Percentiles rank a stretch among this genome's conserved stretches.
Conservation (phyloP, 331 rosid species). For the Ulmus americana region DNA sequence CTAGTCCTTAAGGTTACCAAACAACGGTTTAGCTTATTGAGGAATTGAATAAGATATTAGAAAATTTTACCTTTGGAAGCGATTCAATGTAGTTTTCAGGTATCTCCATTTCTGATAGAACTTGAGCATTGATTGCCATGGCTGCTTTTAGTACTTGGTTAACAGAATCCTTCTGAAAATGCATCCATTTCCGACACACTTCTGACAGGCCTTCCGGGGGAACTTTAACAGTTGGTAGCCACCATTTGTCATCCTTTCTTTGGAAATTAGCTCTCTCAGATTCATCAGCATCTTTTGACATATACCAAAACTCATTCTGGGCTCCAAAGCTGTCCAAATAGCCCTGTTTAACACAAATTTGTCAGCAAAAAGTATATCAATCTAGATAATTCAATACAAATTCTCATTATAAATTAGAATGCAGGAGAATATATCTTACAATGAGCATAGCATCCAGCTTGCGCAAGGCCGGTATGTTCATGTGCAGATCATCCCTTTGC, state of each 20-base stretch:
- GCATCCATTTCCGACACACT: constrained; percentile 52
- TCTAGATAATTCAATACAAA: constrained; percentile 6
- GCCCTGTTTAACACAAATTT: constrained; percentile 39
- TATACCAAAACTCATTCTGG: constrained; percentile 79
- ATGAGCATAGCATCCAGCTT: constrained; percentile 83
- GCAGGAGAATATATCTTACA: constrained; percentile 39
- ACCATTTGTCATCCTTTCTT: constrained; percentile 76
- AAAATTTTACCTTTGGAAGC: constrained; percentile 58
- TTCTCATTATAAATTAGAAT: neutral
- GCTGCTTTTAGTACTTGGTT: constrained; percentile 87
- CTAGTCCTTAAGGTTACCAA: no score
- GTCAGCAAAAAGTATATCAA: constrained; percentile 22
- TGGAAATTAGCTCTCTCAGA: constrained; percentile 29
- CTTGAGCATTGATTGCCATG: constrained; percentile 90
- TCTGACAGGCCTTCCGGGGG: constrained; percentile 61
- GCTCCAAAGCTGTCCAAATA: constrained; percentile 53
- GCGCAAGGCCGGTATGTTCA: constrained; percentile 74
- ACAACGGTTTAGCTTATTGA: neutral
- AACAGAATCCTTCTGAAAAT: constrained; percentile 55
- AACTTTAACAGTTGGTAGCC: constrained; percentile 74
- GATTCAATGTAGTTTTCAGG: constrained; percentile 85
- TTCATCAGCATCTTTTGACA: constrained; percentile 40
- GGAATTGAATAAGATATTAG: neutral
- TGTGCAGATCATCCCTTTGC: constrained; percentile 72
- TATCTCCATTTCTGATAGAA: constrained; percentile 64